phyloP scores from a whole-genome alignment of 2,329 filamentous ascomycete species.

The Fonsecaea multimorphosa region DNA sequence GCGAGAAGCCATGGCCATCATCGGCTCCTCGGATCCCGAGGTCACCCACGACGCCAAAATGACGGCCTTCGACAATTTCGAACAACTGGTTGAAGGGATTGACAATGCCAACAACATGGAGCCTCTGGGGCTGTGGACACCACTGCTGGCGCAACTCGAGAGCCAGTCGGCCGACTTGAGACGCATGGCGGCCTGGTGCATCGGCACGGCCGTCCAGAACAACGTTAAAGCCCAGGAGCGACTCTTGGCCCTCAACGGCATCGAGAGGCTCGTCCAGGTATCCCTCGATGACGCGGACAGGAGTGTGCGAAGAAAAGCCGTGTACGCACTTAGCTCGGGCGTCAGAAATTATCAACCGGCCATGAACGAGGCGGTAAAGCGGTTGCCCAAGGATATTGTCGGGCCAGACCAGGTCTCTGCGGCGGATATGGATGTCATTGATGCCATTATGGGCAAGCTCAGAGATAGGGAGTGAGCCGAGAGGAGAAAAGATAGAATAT shows the following conservation, averaged over 20 bases:
- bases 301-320: conserved; percentile 79
- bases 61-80: conserved; percentile 90
- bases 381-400: conserved; percentile 66
- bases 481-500: background rate
- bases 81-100: conserved; percentile 87
- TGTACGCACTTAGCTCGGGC: conserved; percentile 85
- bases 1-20: conserved; percentile 79
- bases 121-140: conserved; percentile 78
- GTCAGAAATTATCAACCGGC: conserved; percentile 87
- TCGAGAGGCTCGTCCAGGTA: conserved; percentile 72
- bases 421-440: conserved; percentile 83
- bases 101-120: conserved; percentile 97
- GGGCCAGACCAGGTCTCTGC: conserved; percentile 74
- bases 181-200: conserved; percentile 89
- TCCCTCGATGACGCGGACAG: conserved; percentile 65
- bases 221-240: conserved; percentile 84
- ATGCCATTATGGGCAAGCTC: conserved; percentile 73
- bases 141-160: conserved; percentile 72
- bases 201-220: conserved; percentile 95
- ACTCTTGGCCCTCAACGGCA: conserved; percentile 66
- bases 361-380: conserved; percentile 69
- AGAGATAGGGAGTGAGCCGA: conserved; percentile 28
- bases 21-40: conserved; percentile 67
- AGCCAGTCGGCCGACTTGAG: conserved; percentile 74
- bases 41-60: conserved; percentile 76